A percentile compares a stretch with the other conserved stretches of the same genome.
phyloP scores from a whole-genome alignment of 1,139 yeast species.

The Diutina scorzettiae region DNA sequence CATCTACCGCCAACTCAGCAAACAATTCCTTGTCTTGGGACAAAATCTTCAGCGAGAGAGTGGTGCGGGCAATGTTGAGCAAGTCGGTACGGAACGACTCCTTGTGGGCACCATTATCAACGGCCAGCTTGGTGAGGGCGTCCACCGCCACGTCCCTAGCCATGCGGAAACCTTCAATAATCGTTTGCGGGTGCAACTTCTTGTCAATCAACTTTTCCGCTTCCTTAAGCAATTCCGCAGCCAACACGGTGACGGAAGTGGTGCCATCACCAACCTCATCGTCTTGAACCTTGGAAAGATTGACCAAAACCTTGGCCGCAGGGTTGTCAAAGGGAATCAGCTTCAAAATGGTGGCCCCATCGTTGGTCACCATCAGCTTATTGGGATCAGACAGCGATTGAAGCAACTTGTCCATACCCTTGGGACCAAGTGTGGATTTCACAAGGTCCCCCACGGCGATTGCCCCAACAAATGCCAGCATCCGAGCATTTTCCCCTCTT shows the following conservation, averaged over 20 bases:
- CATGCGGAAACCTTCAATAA: constrained; percentile 88
- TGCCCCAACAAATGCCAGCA: constrained; percentile 96
- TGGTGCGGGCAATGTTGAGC: constrained; percentile 80
- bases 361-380: constrained; percentile 78
- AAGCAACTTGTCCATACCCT: constrained; percentile 93
- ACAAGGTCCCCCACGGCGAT: constrained; percentile 97
- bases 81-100: constrained; percentile 68
- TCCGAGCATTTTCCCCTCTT: constrained; percentile 94
- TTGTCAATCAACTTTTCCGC: constrained; percentile 89
- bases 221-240: constrained; percentile 86
- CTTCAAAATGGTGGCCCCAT: constrained; percentile 94
- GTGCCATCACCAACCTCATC: constrained; percentile 99
- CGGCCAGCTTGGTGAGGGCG: constrained; percentile 70
- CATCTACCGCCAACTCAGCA: constrained; percentile 86
- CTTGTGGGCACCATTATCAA: constrained; percentile 54
- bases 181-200: constrained; percentile 95
- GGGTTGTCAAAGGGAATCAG: constrained; percentile 95
- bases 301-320: constrained; percentile 94
- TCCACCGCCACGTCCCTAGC: constrained; percentile 74
- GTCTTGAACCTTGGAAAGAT: constrained; percentile 93
- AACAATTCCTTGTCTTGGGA: constrained; percentile 92
- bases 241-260: constrained; percentile 90
- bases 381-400: constrained; percentile 75
- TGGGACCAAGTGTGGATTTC: constrained; percentile 92
- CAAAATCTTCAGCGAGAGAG: constrained; percentile 83